phyloP scores from a whole-genome alignment of 2,329 filamentous ascomycete species.

The Fonsecaea pedrosoi region DNA sequence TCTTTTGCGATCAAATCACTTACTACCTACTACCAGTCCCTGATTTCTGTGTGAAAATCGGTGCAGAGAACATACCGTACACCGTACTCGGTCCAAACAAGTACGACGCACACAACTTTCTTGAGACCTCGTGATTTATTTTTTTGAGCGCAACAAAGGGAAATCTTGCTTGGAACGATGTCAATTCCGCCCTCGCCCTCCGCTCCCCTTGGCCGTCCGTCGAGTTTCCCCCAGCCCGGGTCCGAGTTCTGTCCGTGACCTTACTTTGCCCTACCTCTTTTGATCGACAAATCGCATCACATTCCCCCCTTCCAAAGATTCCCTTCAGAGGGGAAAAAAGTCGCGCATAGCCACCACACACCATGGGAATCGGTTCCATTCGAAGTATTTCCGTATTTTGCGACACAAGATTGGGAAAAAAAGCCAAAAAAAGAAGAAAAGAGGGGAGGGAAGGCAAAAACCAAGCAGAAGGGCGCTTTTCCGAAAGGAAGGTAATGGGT shows the following conservation, averaged over 20 bases:
- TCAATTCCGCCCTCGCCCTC: too few relatives aligned
- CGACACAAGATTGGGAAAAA: neutral
- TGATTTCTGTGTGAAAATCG: slow-evolving; percentile 2
- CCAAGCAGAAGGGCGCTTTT: too few relatives aligned
- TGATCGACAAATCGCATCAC: neutral
- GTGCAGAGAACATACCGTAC: too few relatives aligned
- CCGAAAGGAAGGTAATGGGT: neutral
- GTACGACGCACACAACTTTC: neutral
- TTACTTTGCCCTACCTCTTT: neutral
- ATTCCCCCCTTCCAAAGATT: neutral
- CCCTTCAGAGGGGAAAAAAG: neutral
- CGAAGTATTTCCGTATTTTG: neutral
- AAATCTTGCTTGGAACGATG: neutral
- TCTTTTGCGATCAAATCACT: too few relatives aligned
- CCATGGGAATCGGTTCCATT: neutral
- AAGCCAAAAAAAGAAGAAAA: neutral
- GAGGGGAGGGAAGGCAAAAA: neutral
- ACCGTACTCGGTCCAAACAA: neutral
- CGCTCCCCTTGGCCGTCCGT: neutral
- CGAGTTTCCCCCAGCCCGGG: too few relatives aligned
- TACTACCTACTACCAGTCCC: neutral
- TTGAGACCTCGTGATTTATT: slow-evolving; percentile 7
- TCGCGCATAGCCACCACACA: too few relatives aligned
- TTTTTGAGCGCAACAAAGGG: too few relatives aligned
- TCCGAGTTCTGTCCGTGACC: slow-evolving; percentile 12